Conservation (phyloP, 176 grass and related monocot species). For the Triticum turgidum region DNA sequence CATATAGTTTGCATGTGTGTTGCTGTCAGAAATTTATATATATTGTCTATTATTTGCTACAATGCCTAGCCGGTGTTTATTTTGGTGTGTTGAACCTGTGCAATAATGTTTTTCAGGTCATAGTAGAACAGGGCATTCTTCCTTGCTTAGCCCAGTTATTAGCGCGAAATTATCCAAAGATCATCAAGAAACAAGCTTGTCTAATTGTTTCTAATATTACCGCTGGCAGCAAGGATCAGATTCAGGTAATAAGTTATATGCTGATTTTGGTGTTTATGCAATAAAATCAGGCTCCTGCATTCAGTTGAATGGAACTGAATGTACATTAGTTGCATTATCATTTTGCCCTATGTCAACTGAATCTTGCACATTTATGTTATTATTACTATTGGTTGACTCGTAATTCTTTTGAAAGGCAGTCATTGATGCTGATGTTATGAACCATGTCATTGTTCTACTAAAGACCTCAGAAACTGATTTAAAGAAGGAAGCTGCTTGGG, state of each 20-base stretch:
- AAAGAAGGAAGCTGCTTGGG: slow-evolving; percentile 77
- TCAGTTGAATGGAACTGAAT: neutral
- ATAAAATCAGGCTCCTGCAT: neutral
- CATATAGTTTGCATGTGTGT: neutral
- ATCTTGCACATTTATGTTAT: neutral
- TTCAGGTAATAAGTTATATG: slow-evolving; percentile 58
- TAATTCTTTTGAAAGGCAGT: slow-evolving; percentile 55
- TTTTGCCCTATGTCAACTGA: slow-evolving; percentile 5
- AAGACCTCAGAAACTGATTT: slow-evolving; percentile 53
- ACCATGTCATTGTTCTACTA: slow-evolving; percentile 51
- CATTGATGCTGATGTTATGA: slow-evolving; percentile 67
- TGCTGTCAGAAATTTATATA: neutral
- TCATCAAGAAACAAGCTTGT: slow-evolving; percentile 71
- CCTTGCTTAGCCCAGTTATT: slow-evolving; percentile 50
- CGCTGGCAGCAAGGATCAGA: slow-evolving; percentile 59
- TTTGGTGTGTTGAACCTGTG: slow-evolving; percentile 1
- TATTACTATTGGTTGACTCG: neutral
- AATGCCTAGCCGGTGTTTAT: slow-evolving; percentile 2
- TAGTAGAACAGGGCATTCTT: slow-evolving; percentile 63
- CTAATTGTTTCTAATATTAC: slow-evolving; percentile 74
- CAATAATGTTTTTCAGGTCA: slow-evolving; percentile 43
- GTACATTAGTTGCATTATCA: neutral
- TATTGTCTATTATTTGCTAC: neutral
- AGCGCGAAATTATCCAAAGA: slow-evolving; percentile 37
- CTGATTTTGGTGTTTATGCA: neutral